Base-by-base conservation (phyloP, 352 stramenopile species). In the Elongisporangium anandrum region DNA sequence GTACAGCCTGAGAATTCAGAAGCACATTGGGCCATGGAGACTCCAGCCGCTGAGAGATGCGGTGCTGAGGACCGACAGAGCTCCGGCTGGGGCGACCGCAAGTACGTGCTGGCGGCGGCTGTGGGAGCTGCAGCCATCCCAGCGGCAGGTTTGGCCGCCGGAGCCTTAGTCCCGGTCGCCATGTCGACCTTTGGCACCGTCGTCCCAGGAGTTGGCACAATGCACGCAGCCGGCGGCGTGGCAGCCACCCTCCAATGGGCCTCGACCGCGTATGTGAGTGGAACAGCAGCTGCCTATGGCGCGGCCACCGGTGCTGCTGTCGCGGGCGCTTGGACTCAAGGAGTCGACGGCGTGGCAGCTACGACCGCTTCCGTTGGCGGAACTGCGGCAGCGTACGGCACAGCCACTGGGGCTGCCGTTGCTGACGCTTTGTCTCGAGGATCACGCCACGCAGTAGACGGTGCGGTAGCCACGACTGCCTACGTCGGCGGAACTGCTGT, bases 111-210 rank as follows among this genome's bases (percentile, higher is more conserved):
- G 2, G 24, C 8, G 3, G 23, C 19, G 3, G 7, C 24, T 17
- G 12, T 21, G 4, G 20, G 16, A 7, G 41, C 3, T 2, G 45
- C 24, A 19, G 26, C 24, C 13, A 13, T 29, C 4, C n/a, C 41
- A 15, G 13, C 54, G 4, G 34, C 21, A 34, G 21, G 53, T 8
- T 20, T 41, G n/a, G 48, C 41, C 15, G 64, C 64, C 0, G 64
- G 56, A 9, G 59, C 60, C 13, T 38, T 57, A 0, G 58, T 65
- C n/a, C 53, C 63, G 1, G 17, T 29, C 2, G 57, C 65, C 17
- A 69, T 69, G 65, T 52, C 61, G 24, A 47, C 24, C 12, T 72
- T 72, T 19, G 65, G 61, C 13, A 65, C 54, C 1, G 50, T 72
- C 48, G 61, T 72, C 0, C 19, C 57, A 0, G 65, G 65, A 38